Evolutionary conservation across 2,329 filamentous ascomycete genomes (phyloP), one percentile per base, ranked within the genome.

Genomic region (Harringtonia aguacate): DNA sequence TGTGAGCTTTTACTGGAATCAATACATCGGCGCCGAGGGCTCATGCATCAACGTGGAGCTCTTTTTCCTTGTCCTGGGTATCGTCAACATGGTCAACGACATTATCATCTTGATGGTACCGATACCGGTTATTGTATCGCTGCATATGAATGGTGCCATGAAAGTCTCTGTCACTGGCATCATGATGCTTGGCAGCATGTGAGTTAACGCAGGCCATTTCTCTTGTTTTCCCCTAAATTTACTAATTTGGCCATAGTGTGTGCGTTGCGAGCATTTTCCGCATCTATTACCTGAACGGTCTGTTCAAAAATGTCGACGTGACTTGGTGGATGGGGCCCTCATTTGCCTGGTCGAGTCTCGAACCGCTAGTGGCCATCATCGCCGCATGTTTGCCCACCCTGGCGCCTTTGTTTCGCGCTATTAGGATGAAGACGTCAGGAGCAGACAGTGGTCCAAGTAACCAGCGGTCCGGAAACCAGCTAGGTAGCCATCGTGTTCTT

Each of bases 21-120:
- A 39, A 20, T 44, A 34, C 30, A 13, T 28, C 10, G 42, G 42
- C 21, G 36, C 29, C 20, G 6, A 34, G 14, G 36, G 42, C 12
- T 18, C 15, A 5, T 44, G 42, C 42, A 39, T 44, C 29, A 35
- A 44, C 22, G 42, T 44, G 4, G 36, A 44, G 42, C 20, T 28
- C 1, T 44, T 44, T 13, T 44, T 44, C 18, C 42, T 44, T 9
- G 42, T 29, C 9, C 36, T 44, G 29, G 42, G 42, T 13, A 39
- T 44, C n/a, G 36, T 44, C 21, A 44, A 44, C 36, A 39, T 44
- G 42, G 2, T 43, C 41, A 38, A 38, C 41, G 41, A 43, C 36
- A 30, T 43, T 30, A 33, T 43, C 28, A 18, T 43, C 14, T 35
- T 43, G 4, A 20, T 30, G 14, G 35, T 43, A 3, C 41, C 41